phyloP scores from a whole-genome alignment of 2,329 filamentous ascomycete species.

The Claviceps maximensis region DNA sequence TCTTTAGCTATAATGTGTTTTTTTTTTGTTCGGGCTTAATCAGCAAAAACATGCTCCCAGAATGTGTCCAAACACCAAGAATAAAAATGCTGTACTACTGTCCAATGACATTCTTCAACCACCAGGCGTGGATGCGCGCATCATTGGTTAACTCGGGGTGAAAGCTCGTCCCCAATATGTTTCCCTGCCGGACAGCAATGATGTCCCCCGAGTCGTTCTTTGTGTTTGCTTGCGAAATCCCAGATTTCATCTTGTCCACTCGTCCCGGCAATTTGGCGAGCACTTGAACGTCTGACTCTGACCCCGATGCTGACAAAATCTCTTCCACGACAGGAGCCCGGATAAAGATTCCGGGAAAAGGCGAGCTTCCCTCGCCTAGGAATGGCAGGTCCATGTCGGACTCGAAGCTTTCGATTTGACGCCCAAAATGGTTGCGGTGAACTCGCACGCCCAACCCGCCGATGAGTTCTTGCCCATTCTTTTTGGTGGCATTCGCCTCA shows the following conservation, averaged over 20 bases:
- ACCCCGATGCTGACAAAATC: slow-evolving; percentile 37
- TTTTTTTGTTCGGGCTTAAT: no score
- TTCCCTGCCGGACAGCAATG: slow-evolving; percentile 78
- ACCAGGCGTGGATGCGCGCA: slow-evolving; percentile 83
- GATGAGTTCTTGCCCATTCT: slow-evolving; percentile 83
- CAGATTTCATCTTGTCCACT: slow-evolving; percentile 23
- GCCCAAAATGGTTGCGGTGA: slow-evolving; percentile 87
- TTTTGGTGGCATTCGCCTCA: slow-evolving; percentile 75
- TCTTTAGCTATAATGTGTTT: no score
- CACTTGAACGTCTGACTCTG: slow-evolving; percentile 30
- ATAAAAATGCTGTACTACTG: slow-evolving; percentile 18
- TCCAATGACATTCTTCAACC: slow-evolving; percentile 48
- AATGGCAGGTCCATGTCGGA: slow-evolving; percentile 62
- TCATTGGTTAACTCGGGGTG: slow-evolving; percentile 89
- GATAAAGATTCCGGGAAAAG: slow-evolving; percentile 80
- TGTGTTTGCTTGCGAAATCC: slow-evolving; percentile 23
- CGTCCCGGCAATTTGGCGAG: slow-evolving; percentile 36
- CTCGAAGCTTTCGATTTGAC: slow-evolving; percentile 86
- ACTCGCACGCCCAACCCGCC: slow-evolving; percentile 84
- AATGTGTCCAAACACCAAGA: neutral
- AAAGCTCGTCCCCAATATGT: slow-evolving; percentile 89
- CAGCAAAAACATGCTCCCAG: no score
- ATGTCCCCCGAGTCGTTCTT: slow-evolving; percentile 54
- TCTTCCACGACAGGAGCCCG: slow-evolving; percentile 86
- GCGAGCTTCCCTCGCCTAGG: slow-evolving; percentile 26